Percentiles rank a stretch among this genome's conserved stretches.
phyloP scores from a whole-genome alignment of 1,139 yeast genomes.

The Geotrichum candidum region DNA sequence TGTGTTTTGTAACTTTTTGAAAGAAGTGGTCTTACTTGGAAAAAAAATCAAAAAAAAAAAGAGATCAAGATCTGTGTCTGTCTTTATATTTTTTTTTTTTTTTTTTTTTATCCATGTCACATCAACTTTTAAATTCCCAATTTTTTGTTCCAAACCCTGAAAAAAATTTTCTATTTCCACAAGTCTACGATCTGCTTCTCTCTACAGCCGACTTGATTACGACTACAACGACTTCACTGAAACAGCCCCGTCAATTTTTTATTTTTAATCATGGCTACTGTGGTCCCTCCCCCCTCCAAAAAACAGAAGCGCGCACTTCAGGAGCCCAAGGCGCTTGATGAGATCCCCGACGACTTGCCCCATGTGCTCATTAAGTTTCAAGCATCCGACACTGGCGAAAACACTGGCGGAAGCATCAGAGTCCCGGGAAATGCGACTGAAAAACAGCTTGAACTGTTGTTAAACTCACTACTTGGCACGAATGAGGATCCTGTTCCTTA shows the following conservation, averaged over 20 bases:
- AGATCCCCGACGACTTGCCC: slow-evolving; percentile 75
- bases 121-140: slow-evolving; percentile 11
- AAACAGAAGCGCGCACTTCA: slow-evolving; percentile 83
- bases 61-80: not conserved
- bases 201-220: not conserved
- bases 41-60: slow-evolving; percentile 8
- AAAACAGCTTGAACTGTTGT: slow-evolving; percentile 77
- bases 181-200: not conserved
- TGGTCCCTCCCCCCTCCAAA: slow-evolving; percentile 89
- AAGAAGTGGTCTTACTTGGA: not conserved
- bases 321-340: slow-evolving; percentile 65
- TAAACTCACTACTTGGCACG: slow-evolving; percentile 49
- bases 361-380: slow-evolving; percentile 84
- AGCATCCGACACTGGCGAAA: slow-evolving; percentile 91
- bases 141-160: slow-evolving; percentile 11
- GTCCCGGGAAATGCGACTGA: slow-evolving; percentile 89
- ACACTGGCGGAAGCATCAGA: slow-evolving; percentile 76
- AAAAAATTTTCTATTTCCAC: slow-evolving; percentile 2
- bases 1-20: not conserved
- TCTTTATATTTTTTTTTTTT: not conserved
- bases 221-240: not conserved
- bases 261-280: slow-evolving; percentile 65
- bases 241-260: not conserved
- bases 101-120: not conserved
- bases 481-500: slow-evolving; percentile 64